Evolutionary conservation across 176 grass and related monocot genomes (phyloP), one percentile per base, ranked within the genome.

Genomic region (Neostapfia colusana): DNA sequence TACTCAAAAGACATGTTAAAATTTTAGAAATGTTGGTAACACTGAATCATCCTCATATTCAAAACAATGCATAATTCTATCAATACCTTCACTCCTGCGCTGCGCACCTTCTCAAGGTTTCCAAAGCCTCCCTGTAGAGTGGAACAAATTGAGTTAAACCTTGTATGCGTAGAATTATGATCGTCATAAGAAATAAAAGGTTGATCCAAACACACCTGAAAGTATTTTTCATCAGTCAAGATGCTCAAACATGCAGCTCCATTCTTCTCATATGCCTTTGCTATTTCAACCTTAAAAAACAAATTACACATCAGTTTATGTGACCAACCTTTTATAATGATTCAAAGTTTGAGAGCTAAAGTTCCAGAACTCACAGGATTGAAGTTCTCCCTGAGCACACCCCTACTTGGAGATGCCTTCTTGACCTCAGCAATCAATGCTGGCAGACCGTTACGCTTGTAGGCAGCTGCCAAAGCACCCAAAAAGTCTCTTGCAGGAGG

Each of bases 371-470:
- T 88, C 56, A 97, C 95, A 76, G 95, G 89, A 85, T 97, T 72
- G 20, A 97, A 93, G 76, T 97, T 88, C 77, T 93, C 95, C 65
- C 91, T 83, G 15, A 97, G 63, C 58, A 97, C 62, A 0, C 93
- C 93, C 87, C 81, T 85, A 77, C 93, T 97, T 1, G 93, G 93
- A 18, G 93, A 97, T 77, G 93, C 90, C 63, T 93, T 97, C 73
- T 97, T 97, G 37, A 97, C 90, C 86, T 93, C 93, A 7, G 93
- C 93, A 65, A 97, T 91, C 63, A 97, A 62, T 7, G 88, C 90
- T 43, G 93, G 93, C 73, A 89, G 21, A 46, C 90, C 78, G 70
- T 85, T 93, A 61, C 83, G 83, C 6, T 78, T 69, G 62, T 85
- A 87, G 3, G 90, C 85, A 54, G 69, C 58, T 73, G 42, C 83